Conservation (phyloP, 1,284 basidiomycete species). For the Pisolithus thermaeus region DNA sequence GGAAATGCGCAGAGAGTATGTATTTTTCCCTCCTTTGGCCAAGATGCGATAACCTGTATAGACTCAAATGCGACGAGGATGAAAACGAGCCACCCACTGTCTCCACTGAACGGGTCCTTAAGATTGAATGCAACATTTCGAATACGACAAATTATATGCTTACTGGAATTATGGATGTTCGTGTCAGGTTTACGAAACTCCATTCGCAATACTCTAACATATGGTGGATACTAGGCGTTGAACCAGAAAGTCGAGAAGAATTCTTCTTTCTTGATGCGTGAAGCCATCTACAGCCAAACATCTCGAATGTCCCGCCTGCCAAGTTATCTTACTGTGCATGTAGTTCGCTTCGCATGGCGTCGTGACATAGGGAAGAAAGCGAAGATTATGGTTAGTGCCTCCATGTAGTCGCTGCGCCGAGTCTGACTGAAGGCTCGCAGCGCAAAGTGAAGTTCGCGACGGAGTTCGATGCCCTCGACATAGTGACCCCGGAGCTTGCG, state of each 20-base stretch:
- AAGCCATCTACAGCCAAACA: constrained; percentile 80
- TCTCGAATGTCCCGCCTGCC: constrained; percentile 85
- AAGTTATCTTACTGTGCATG: constrained; percentile 80
- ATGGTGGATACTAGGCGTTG: constrained; percentile 50
- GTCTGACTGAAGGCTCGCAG: constrained; percentile 31
- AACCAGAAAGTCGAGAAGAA: constrained; percentile 85
- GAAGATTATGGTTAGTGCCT: constrained; percentile 74
- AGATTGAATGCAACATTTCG: constrained; percentile 92
- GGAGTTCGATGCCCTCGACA: constrained; percentile 82
- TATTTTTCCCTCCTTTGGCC: constrained; percentile 9
- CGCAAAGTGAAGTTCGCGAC: constrained; percentile 92
- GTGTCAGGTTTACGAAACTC: constrained; percentile 23
- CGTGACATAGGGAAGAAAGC: constrained; percentile 87
- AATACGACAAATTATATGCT: constrained; percentile 86
- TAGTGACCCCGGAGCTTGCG: constrained; percentile 77
- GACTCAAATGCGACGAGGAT: constrained; percentile 75
- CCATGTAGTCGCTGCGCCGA: not conserved
- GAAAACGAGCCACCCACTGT: constrained; percentile 70
- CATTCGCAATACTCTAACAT: constrained; percentile 1
- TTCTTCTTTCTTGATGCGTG: constrained; percentile 73
- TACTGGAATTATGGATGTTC: constrained; percentile 78
- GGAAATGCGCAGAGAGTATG: constrained; percentile 78
- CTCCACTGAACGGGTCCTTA: constrained; percentile 71
- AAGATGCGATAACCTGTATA: constrained; percentile 28
- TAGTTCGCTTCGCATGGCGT: constrained; percentile 96